Conservation (phyloP, 2,329 filamentous ascomycete species). For the Sporothrix schenckii region DNA sequence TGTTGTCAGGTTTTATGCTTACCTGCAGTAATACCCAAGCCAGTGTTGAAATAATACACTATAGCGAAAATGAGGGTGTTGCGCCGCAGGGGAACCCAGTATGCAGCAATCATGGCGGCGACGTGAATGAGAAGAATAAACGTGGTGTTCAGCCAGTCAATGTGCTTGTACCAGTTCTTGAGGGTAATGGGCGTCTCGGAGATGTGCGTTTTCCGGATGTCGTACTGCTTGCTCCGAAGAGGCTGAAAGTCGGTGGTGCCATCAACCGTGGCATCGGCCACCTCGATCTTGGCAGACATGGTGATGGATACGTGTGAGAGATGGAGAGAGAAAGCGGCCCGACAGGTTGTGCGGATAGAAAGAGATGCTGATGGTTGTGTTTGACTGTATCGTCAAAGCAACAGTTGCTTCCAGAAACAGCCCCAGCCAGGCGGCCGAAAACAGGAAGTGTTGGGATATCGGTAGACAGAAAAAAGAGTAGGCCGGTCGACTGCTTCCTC, state of each 20-base stretch:
- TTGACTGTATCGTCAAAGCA: background rate
- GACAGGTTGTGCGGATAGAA: conserved; percentile 1
- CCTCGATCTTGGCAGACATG: conserved; percentile 44
- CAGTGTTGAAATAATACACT: conserved; percentile 80
- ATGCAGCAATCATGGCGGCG: conserved; percentile 70
- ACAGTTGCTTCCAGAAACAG: conserved; percentile 22
- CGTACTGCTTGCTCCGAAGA: conserved; percentile 52
- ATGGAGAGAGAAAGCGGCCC: background rate
- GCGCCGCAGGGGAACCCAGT: conserved; percentile 74
- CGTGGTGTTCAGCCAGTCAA: conserved; percentile 89
- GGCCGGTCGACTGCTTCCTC: conserved; percentile 23
- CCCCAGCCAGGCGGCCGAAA: conserved; percentile 24
- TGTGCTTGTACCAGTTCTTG: conserved; percentile 86
- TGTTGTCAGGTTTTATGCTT: conserved; percentile 40
- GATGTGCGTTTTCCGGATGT: conserved; percentile 77
- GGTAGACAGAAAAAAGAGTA: background rate
- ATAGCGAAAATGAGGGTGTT: conserved; percentile 76
- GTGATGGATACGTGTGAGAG: conserved; percentile 27
- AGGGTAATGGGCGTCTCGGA: conserved; percentile 78
- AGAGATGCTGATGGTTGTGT: background rate
- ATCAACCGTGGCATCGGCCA: conserved; percentile 52
- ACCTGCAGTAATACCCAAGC: conserved; percentile 79
- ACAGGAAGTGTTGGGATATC: background rate
- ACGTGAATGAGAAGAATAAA: conserved; percentile 80
- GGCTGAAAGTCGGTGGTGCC: conserved; percentile 61